A percentile compares a stretch with the other conserved stretches of the same genome.
These are phyloP conservation scores for Dictyostelium intermedium DNA, from an alignment of 78 protist species.

Conservation along the genomic window DNA sequence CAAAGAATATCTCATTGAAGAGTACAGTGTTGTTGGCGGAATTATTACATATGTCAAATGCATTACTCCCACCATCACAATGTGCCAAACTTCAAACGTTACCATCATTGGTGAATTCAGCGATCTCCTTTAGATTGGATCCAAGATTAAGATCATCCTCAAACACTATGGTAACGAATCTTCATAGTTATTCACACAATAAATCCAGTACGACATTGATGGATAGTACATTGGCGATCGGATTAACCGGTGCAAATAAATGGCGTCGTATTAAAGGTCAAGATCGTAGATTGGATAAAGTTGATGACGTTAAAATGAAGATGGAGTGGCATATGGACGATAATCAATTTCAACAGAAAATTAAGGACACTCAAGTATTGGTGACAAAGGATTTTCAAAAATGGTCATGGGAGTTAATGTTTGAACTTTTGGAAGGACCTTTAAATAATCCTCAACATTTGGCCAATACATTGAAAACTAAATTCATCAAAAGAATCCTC, in stretches of 20 bases:
- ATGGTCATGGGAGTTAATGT: conserved; percentile 78
- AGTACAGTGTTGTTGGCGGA: conserved; percentile 65
- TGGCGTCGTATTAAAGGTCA: conserved; percentile 72
- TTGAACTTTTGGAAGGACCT: conserved; percentile 78
- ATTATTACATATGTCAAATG: conserved; percentile 50
- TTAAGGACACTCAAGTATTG: conserved; percentile 70
- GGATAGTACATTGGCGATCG: conserved; percentile 29
- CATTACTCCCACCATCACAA: conserved; percentile 63
- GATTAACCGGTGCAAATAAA: conserved; percentile 58
- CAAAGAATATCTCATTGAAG: conserved; percentile 15
- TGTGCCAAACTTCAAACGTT: conserved; percentile 76
- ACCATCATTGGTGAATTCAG: conserved; percentile 69
- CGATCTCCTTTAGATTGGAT: conserved; percentile 60
- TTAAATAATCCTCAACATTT: conserved; percentile 52
- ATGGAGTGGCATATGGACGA: conserved; percentile 81
- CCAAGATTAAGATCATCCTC: conserved; percentile 65
- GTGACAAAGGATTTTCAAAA: conserved; percentile 47
- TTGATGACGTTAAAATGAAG: conserved; percentile 60
- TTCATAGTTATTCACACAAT: conserved; percentile 51
- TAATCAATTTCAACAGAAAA: conserved; percentile 40
- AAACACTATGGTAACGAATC: conserved; percentile 69
- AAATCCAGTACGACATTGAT: conserved; percentile 15
- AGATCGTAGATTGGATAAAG: conserved; percentile 58
- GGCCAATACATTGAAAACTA: conserved; percentile 56
- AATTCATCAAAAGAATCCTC: conserved; percentile 71